A percentile compares a stretch with the other conserved stretches of the same genome.
These are phyloP conservation scores for Starmerella lactis-condensi DNA, from an alignment of 805 yeast species.

Conservation along the genomic window DNA sequence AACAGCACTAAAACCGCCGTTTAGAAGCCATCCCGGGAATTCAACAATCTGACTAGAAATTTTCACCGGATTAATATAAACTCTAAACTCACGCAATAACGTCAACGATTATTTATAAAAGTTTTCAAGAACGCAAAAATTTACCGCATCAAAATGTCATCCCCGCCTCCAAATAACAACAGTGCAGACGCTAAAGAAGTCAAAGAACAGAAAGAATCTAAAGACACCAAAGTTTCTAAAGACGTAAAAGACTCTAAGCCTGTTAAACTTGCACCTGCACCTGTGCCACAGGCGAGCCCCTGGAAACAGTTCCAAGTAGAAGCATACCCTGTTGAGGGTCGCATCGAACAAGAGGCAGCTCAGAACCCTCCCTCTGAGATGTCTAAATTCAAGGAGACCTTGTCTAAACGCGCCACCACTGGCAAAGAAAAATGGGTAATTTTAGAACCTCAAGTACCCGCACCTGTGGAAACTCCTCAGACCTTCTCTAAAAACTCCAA, in stretches of 20 bases:
- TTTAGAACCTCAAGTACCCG: slow-evolving; percentile 15
- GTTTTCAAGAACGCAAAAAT: too few relatives aligned
- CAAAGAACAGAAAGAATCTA: background rate
- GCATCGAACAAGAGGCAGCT: slow-evolving; percentile 11
- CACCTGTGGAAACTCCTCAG: slow-evolving; percentile 6
- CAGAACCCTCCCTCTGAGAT: too few relatives aligned
- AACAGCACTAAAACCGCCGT: too few relatives aligned
- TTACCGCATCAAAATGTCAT: background rate
- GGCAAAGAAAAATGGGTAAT: slow-evolving; percentile 36
- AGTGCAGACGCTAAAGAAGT: slow-evolving; percentile 1
- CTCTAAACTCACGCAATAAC: too few relatives aligned
- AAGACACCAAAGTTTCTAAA: slow-evolving; percentile 1
- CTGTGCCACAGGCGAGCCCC: slow-evolving; percentile 42
- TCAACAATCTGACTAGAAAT: too few relatives aligned
- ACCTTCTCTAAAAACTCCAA: slow-evolving; percentile 1
- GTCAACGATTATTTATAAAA: too few relatives aligned
- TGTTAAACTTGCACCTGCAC: slow-evolving; percentile 39
- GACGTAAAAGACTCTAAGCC: slow-evolving; percentile 3
- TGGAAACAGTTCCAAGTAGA: slow-evolving; percentile 29
- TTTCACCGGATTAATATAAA: too few relatives aligned
- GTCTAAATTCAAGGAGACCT: too few relatives aligned
- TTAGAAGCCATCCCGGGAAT: too few relatives aligned
- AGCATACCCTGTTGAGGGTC: slow-evolving; percentile 5
- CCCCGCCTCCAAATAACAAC: background rate
- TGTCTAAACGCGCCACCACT: slow-evolving; percentile 15